Evolutionary conservation across 2,329 filamentous ascomycete genomes (phyloP).

Genomic region (Paecilomyces fulvus): DNA sequence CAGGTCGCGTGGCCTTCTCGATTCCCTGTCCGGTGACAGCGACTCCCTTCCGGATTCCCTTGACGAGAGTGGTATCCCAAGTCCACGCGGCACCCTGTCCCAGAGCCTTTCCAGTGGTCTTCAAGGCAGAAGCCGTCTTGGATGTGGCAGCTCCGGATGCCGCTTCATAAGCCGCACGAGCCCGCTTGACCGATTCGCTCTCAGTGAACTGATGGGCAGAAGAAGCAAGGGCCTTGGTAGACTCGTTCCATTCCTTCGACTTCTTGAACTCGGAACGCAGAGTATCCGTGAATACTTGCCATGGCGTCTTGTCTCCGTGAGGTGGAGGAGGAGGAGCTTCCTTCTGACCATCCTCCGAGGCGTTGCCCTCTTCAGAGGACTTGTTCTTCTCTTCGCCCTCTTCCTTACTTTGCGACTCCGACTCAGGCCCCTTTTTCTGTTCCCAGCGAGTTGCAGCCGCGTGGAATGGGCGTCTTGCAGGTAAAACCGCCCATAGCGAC

Average conservation of each 20-base stretch:
- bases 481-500: constrained; percentile 27
- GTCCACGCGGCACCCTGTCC: constrained; percentile 92
- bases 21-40: constrained; percentile 77
- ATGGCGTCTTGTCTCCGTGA: constrained; percentile 95
- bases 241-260: constrained; percentile 98
- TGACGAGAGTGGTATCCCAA: constrained; percentile 90
- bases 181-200: constrained; percentile 80
- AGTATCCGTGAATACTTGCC: constrained; percentile 99
- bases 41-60: constrained; percentile 79
- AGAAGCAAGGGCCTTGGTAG: constrained; percentile 85
- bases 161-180: constrained; percentile 76
- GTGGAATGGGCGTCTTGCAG: constrained; percentile 31
- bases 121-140: constrained; percentile 70
- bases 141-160: constrained; percentile 75
- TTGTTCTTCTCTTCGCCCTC: constrained; percentile 23
- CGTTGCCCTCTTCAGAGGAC: constrained; percentile 22
- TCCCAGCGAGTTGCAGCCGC: constrained; percentile 23
- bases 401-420: constrained; percentile 36
- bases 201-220: constrained; percentile 87
- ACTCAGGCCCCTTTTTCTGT: constrained; percentile 24
- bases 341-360: constrained; percentile 46
- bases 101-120: constrained; percentile 75
- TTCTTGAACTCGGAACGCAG: constrained; percentile 88
- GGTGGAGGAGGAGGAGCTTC: constrained; percentile 73
- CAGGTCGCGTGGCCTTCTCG: constrained; percentile 89